These are phyloP conservation scores for Wickerhamiella azymoides DNA, from an alignment of 805 yeast species.

Conservation along the genomic window DNA sequence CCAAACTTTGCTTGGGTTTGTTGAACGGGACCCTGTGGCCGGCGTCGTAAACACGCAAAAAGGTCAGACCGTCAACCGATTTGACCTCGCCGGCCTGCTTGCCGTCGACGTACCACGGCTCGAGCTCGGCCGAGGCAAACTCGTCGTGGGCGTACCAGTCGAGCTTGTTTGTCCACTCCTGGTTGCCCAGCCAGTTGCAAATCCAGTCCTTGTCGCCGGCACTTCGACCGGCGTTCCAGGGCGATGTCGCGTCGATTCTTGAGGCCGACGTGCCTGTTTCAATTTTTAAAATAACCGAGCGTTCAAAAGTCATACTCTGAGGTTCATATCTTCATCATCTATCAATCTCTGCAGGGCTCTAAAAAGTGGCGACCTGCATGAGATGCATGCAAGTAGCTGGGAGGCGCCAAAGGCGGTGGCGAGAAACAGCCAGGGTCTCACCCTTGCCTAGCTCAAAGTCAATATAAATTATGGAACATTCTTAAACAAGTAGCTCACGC, in stretches of 20 bases:
- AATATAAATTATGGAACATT: conserved; percentile 25
- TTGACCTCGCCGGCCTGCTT: conserved; percentile 55
- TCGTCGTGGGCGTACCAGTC: conserved; percentile 50
- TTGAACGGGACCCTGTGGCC: conserved; percentile 96
- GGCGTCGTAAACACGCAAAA: conserved; percentile 72
- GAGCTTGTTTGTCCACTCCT: conserved; percentile 63
- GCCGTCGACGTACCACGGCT: conserved; percentile 31
- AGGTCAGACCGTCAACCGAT: conserved; percentile 59
- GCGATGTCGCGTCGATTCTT: too few species aligned
- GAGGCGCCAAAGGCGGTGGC: too few species aligned
- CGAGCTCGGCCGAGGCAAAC: conserved; percentile 31
- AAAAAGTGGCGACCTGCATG: too few species aligned
- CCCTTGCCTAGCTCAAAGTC: too few species aligned
- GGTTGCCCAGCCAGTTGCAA: conserved; percentile 93
- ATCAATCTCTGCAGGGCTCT: too few species aligned
- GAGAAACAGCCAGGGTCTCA: too few species aligned
- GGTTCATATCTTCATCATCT: too few species aligned
- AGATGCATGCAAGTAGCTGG: too few species aligned
- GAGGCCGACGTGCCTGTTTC: too few species aligned
- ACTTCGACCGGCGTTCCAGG: too few species aligned
- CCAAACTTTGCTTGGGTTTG: conserved; percentile 65
- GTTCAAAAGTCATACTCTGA: too few species aligned
- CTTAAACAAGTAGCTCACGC: conserved; percentile 73
- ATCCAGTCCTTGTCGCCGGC: conserved; percentile 93
- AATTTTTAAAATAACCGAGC: too few species aligned